These are phyloP conservation scores for Cunninghamia lanceolata DNA, from an alignment of 75 land plant genomes.

Conservation along the genomic window DNA sequence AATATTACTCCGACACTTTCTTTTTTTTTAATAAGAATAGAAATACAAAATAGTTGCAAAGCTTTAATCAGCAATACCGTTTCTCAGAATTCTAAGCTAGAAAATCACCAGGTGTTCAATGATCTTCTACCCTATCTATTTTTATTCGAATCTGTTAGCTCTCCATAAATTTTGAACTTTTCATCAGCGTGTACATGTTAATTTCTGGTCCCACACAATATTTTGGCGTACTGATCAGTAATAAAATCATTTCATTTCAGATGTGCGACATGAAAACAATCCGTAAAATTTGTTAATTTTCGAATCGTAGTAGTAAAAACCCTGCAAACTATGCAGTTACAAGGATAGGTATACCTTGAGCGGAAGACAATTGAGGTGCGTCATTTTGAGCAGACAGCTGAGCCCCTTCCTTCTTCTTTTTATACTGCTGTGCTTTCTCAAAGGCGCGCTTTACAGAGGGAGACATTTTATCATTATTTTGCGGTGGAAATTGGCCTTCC, in stretches of 20 bases:
- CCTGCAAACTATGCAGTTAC: not conserved
- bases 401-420: not conserved
- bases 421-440: not conserved
- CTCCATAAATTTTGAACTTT: too few relatives aligned
- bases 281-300: not conserved
- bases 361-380: not conserved
- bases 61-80: too few relatives aligned
- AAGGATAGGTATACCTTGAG: not conserved
- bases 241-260: not conserved
- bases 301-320: not conserved
- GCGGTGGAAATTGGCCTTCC: not conserved
- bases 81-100: too few relatives aligned
- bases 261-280: not conserved
- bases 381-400: not conserved
- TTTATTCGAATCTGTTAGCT: too few relatives aligned
- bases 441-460: conserved; percentile 5
- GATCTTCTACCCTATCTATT: too few relatives aligned
- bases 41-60: too few relatives aligned
- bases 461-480: not conserved
- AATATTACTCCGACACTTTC: not conserved
- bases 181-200: too few relatives aligned
- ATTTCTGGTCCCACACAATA: too few relatives aligned
- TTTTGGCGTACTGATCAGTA: too few relatives aligned
- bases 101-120: too few relatives aligned
- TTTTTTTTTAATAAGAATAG: not conserved